A percentile compares a stretch with the other conserved stretches of the same genome.
phyloP scores from a whole-genome alignment of 495 filamentous ascomycete species.

The Penicillium cosmopolitanum region DNA sequence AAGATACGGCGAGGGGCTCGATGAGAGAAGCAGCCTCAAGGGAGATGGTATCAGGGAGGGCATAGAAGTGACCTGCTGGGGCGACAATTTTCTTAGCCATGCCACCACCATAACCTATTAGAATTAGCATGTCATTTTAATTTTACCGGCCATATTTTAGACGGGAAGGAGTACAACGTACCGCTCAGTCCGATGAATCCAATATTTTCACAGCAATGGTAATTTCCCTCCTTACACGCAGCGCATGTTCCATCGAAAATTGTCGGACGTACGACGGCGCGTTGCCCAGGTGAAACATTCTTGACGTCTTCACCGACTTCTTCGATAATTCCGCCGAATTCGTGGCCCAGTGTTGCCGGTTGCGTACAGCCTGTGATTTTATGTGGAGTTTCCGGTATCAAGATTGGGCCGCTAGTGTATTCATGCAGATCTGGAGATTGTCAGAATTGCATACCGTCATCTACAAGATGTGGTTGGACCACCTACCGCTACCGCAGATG shows the following conservation, averaged over 20 bases:
- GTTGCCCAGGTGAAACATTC: conserved; percentile 52
- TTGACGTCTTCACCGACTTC: conserved; percentile 58
- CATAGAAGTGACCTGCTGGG: conserved; percentile 34
- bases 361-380: conserved; percentile 55
- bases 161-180: conserved; percentile 1
- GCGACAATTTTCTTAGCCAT: conserved; percentile 32
- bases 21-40: conserved; percentile 49
- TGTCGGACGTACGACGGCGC: conserved; percentile 61
- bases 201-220: conserved; percentile 62
- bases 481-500: conserved; percentile 21
- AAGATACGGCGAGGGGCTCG: conserved; percentile 63
- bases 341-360: conserved; percentile 62
- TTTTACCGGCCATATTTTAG: not conserved
- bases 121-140: not conserved
- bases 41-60: conserved; percentile 23
- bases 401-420: conserved; percentile 46
- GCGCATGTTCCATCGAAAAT: conserved; percentile 61
- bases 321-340: conserved; percentile 61
- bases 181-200: conserved; percentile 66
- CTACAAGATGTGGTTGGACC: not conserved
- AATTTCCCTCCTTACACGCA: conserved; percentile 53
- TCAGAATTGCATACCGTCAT: not conserved
- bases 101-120: conserved; percentile 33
- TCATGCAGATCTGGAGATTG: conserved; percentile 19
- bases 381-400: conserved; percentile 57